A percentile compares a stretch with the other conserved stretches of the same genome.
Conservation (phyloP, 176 grass and related monocot species). For the Raddia distichophylla region DNA sequence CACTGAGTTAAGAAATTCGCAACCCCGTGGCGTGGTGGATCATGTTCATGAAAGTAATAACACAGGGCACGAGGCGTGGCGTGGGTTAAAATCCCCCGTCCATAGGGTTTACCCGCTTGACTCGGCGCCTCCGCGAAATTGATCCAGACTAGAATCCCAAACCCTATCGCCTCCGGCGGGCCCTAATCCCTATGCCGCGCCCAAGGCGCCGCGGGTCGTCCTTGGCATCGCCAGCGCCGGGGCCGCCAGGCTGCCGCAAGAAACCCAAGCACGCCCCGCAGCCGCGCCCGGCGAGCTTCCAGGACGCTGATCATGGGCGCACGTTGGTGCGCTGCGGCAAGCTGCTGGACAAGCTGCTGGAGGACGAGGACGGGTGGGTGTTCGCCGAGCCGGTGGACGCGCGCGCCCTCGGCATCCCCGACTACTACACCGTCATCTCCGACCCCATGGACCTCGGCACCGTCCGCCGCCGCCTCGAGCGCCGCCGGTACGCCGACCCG, state of each 20-base stretch:
- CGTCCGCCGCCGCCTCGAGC: conserved; percentile 56
- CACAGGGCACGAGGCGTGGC: too few species aligned
- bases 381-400: conserved; percentile 74
- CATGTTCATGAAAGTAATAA: too few species aligned
- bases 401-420: conserved; percentile 59
- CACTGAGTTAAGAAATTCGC: too few species aligned
- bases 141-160: not conserved
- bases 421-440: conserved; percentile 64
- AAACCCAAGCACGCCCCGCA: not conserved
- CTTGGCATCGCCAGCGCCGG: not conserved
- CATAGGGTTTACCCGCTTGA: not conserved
- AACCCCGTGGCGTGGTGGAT: too few species aligned
- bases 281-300: not conserved
- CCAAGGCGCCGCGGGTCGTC: not conserved
- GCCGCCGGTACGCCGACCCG: conserved; percentile 51
- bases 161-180: not conserved
- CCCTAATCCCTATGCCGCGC: not conserved
- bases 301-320: not conserved
- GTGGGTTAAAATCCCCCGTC: too few species aligned
- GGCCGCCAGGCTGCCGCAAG: not conserved
- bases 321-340: not conserved
- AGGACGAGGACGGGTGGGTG: conserved; percentile 62
- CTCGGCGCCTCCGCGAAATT: not conserved
- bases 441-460: conserved; percentile 82
- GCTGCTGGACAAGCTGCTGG: conserved; percentile 56